Evolutionary conservation across 768 basidiomycete species (phyloP), one percentile per base, ranked within the genome.

Genomic region (Trametes villosa): DNA sequence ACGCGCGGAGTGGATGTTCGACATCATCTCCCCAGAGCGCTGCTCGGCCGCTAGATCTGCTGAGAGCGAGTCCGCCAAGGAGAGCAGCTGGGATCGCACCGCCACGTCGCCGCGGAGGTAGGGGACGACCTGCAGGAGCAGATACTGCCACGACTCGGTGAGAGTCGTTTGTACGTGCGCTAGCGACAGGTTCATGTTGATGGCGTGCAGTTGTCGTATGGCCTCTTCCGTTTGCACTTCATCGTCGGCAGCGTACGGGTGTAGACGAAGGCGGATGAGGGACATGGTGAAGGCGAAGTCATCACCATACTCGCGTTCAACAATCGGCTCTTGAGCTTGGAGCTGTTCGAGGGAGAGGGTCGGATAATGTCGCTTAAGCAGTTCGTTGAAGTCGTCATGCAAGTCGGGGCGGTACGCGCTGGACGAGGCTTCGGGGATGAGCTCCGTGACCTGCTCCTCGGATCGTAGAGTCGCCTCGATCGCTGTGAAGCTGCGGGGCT

Each of bases 141-240:
- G 73, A 45, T 80, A 78, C 51, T 87, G 86, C 92, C 92, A 96
- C 4, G 93, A 83, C 57, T 91, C 85, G 0, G 89, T 83, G 45
- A 94, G 78, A 2, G 85, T 77, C 2, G 83, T 84, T 71, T 96
- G 91, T 0, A 91, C 81, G 66, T 96, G 89, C 22, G 91, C 79
- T 38, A 97, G 77, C 1, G 94, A 95, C 48, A 95, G 81, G 70
- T 96, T 95, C 65, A 94, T 81, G 72, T 97, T 97, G 71, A 96
- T 85, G 1, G 87, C 85, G 48, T 84, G 77, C 3, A 94, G 75
- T 33, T 82, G 80, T 49, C 81, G 84, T 64, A 90, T 83, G 15
- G 85, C 75, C 5, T 75, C 75, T 12, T 85, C 81, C 0, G 77
- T 73, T 6, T 79, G 78, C 0, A 76, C 71, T 65, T 80, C 79